phyloP scores from a whole-genome alignment of 192 early-diverging fungal genomes.

The Mortierella alpina region DNA sequence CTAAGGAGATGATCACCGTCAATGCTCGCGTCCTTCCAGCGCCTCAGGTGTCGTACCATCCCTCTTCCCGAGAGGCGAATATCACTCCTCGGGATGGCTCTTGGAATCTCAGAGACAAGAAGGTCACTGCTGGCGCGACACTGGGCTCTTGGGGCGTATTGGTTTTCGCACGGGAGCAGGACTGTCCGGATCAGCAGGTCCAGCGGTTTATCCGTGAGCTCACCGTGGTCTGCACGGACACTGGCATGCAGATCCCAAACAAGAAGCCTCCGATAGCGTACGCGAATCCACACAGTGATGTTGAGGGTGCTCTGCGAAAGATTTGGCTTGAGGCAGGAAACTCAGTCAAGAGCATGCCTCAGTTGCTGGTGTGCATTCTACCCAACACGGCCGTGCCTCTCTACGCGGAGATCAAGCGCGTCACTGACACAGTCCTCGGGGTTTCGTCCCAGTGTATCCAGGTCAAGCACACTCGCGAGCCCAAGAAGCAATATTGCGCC shows the following conservation, averaged over 20 bases:
- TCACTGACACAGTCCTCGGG: slow-evolving; percentile 91
- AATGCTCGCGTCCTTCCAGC: slow-evolving; percentile 83
- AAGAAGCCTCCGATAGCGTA: slow-evolving; percentile 59
- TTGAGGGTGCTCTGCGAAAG: slow-evolving; percentile 75
- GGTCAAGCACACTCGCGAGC: slow-evolving; percentile 78
- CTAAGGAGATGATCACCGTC: slow-evolving; percentile 70
- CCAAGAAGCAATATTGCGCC: slow-evolving; percentile 93
- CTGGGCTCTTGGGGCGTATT: slow-evolving; percentile 86
- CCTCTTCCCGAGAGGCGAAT: slow-evolving; percentile 55
- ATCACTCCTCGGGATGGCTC: slow-evolving; percentile 75
- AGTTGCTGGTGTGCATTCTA: slow-evolving; percentile 88
- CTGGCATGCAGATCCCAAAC: slow-evolving; percentile 71
- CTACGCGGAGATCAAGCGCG: slow-evolving; percentile 90
- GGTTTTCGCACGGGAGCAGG: slow-evolving; percentile 71
- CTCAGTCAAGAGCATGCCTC: slow-evolving; percentile 74
- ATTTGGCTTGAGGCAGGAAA: slow-evolving; percentile 77
- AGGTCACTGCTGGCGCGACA: slow-evolving; percentile 76
- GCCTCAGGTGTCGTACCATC: slow-evolving; percentile 77
- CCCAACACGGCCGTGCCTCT: slow-evolving; percentile 83
- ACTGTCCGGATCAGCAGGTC: slow-evolving; percentile 63
- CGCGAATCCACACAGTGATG: slow-evolving; percentile 73
- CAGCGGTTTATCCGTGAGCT: slow-evolving; percentile 82
- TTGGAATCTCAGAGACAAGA: slow-evolving; percentile 90
- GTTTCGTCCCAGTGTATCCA: slow-evolving; percentile 94
- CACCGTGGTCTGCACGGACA: slow-evolving; percentile 75